A percentile compares a stretch with the other conserved stretches of the same genome.
Evolutionary conservation across 2,329 filamentous ascomycete species (phyloP).

Genomic region (Arthrobotrys pseudoclavata): DNA sequence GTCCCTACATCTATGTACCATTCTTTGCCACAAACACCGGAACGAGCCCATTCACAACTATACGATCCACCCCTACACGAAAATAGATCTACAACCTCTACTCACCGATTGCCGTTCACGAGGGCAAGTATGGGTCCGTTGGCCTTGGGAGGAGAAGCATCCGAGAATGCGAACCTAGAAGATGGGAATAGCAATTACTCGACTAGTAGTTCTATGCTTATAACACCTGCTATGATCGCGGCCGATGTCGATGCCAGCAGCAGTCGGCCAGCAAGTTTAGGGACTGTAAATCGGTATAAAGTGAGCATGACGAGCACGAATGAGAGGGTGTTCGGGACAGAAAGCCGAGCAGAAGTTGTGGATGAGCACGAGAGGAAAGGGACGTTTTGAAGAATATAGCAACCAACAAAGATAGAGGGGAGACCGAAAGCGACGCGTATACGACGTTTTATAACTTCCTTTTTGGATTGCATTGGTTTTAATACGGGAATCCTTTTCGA

Average conservation of each 20-base stretch:
- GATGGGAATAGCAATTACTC: slow-evolving; percentile 49
- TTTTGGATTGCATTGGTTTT: slow-evolving; percentile 15
- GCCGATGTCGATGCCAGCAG: slow-evolving; percentile 45
- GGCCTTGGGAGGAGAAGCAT: slow-evolving; percentile 9
- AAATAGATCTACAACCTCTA: slow-evolving; percentile 61
- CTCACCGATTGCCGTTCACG: slow-evolving; percentile 67
- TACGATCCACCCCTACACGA: slow-evolving; percentile 54
- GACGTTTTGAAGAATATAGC: slow-evolving; percentile 18
- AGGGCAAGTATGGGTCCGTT: slow-evolving; percentile 28
- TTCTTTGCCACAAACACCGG: slow-evolving; percentile 55
- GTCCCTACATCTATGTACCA: slow-evolving; percentile 32
- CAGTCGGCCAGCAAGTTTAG: slow-evolving; percentile 50
- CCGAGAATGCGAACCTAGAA: slow-evolving; percentile 19
- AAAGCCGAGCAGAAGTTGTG: slow-evolving; percentile 55
- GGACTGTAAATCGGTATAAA: slow-evolving; percentile 51
- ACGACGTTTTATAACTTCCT: slow-evolving; percentile 17
- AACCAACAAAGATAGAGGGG: neutral
- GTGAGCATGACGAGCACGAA: slow-evolving; percentile 45
- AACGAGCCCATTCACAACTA: slow-evolving; percentile 23
- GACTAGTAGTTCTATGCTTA: slow-evolving; percentile 49
- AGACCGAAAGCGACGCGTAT: slow-evolving; percentile 10
- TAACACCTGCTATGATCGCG: slow-evolving; percentile 48
- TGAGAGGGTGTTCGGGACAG: slow-evolving; percentile 48
- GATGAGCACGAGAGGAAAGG: slow-evolving; percentile 37
- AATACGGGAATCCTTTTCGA: neutral